Evolutionary conservation across 2,329 filamentous ascomycete species (phyloP).

Genomic region (Hypoxylon sp.): DNA sequence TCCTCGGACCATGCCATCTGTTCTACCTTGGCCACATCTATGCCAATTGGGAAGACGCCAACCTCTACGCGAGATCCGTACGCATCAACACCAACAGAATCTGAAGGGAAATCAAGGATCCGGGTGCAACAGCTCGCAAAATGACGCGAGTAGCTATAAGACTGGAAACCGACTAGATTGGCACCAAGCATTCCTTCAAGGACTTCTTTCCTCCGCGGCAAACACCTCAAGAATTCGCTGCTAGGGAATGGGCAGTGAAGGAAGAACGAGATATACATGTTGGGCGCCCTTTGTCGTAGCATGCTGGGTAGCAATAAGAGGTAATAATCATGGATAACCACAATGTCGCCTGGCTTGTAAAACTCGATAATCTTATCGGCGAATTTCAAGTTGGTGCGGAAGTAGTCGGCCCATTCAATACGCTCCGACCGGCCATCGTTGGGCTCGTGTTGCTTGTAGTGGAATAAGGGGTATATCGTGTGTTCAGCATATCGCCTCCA

Average conservation of each 20-base stretch:
- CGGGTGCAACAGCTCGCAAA: constrained; percentile 95
- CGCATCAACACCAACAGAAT: constrained; percentile 86
- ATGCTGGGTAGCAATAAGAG: constrained; percentile 90
- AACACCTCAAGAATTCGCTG: constrained; percentile 92
- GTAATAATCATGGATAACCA: constrained; percentile 95
- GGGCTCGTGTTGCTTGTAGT: constrained; percentile 95
- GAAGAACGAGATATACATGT: constrained; percentile 95
- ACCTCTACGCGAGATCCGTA: constrained; percentile 92
- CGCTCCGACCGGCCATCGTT: constrained; percentile 86
- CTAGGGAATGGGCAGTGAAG: constrained; percentile 95
- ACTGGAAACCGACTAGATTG: constrained; percentile 96
- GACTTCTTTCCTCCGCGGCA: constrained; percentile 90
- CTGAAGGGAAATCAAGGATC: constrained; percentile 90
- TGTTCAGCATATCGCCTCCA: constrained; percentile 94
- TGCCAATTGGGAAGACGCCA: constrained; percentile 94
- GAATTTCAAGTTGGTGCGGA: constrained; percentile 92
- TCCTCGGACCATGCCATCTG: constrained; percentile 79
- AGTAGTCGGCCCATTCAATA: constrained; percentile 91
- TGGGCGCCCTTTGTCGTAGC: constrained; percentile 85
- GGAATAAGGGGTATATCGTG: constrained; percentile 91
- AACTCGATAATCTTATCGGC: constrained; percentile 88
- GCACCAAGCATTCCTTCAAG: constrained; percentile 90
- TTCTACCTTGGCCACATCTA: constrained; percentile 87
- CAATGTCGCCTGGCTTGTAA: constrained; percentile 93
- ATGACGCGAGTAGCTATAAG: constrained; percentile 93